phyloP scores from a whole-genome alignment of 2,329 filamentous ascomycete genomes.

The Amauroascus verrucosus region DNA sequence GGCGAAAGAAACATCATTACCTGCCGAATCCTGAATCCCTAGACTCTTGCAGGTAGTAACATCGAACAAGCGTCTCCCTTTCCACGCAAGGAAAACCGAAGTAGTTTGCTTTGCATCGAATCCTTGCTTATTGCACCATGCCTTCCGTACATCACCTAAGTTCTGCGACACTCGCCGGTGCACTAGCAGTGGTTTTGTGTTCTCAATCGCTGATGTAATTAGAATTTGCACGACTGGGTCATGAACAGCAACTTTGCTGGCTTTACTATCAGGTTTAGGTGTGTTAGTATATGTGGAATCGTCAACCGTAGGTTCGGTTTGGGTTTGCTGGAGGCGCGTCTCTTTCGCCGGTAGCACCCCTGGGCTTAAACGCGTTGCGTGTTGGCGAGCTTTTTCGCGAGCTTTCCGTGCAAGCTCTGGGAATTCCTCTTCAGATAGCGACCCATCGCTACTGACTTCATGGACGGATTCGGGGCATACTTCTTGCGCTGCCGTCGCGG shows the following conservation, averaged over 20 bases:
- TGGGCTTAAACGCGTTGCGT: neutral
- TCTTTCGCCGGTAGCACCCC: neutral
- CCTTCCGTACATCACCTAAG: constrained; percentile 55
- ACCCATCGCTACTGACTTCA: constrained; percentile 15
- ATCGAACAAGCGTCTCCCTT: constrained; percentile 60
- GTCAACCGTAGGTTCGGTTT: neutral
- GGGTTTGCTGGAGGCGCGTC: neutral
- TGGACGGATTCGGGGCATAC: neutral
- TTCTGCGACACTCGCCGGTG: constrained; percentile 57
- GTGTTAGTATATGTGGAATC: neutral
- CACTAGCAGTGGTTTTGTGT: constrained; percentile 51
- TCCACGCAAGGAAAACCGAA: constrained; percentile 69
- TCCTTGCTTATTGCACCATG: constrained; percentile 58
- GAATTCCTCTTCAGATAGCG: constrained; percentile 35
- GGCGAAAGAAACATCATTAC: constrained; percentile 26
- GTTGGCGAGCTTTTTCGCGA: constrained; percentile 28
- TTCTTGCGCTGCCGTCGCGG: too few relatives aligned
- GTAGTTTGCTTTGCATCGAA: constrained; percentile 42
- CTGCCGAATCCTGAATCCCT: constrained; percentile 44
- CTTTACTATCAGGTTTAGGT: neutral
- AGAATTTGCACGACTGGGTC: constrained; percentile 53
- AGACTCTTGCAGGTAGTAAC: constrained; percentile 62
- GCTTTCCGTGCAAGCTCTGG: constrained; percentile 35
- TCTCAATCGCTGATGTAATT: constrained; percentile 56
- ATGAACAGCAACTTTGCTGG: constrained; percentile 14